Evolutionary conservation across 2,329 filamentous ascomycete species (phyloP).

Genomic region (Microcera coccophila): DNA sequence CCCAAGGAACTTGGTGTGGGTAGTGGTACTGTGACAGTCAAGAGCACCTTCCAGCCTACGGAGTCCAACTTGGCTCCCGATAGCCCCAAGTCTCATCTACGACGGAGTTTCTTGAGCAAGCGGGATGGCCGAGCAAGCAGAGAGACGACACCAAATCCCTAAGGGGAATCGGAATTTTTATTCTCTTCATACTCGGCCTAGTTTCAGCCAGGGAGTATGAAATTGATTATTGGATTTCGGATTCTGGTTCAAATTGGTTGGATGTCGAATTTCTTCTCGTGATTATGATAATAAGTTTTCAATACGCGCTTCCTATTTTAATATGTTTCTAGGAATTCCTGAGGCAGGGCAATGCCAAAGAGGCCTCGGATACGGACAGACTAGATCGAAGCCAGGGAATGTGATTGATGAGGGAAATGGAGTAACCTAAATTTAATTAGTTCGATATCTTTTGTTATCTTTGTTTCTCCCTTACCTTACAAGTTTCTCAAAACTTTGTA

Average conservation of each 20-base stretch:
- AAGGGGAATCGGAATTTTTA: slow-evolving; percentile 1
- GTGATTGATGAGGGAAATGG: not conserved
- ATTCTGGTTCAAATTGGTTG: not conserved
- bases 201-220: too few relatives aligned
- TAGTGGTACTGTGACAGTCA: slow-evolving; percentile 65
- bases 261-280: not conserved
- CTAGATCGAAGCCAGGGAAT: not conserved
- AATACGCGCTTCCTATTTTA: too few relatives aligned
- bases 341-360: too few relatives aligned
- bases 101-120: slow-evolving; percentile 55
- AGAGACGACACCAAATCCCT: slow-evolving; percentile 41
- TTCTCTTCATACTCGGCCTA: too few relatives aligned
- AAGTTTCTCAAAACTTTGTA: too few relatives aligned
- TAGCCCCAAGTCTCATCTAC: slow-evolving; percentile 45
- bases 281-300: not conserved
- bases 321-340: too few relatives aligned
- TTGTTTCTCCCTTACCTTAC: too few relatives aligned
- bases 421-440: slow-evolving; percentile 8
- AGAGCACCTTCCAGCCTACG: slow-evolving; percentile 63
- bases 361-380: too few relatives aligned
- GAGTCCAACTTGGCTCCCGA: slow-evolving; percentile 43
- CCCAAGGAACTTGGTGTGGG: slow-evolving; percentile 76
- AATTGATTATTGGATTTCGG: not conserved
- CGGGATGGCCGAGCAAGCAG: slow-evolving; percentile 42
- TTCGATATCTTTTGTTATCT: slow-evolving; percentile 7